Conservation (phyloP, 2,329 filamentous ascomycete genomes). For the Alternaria gaisen region DNA sequence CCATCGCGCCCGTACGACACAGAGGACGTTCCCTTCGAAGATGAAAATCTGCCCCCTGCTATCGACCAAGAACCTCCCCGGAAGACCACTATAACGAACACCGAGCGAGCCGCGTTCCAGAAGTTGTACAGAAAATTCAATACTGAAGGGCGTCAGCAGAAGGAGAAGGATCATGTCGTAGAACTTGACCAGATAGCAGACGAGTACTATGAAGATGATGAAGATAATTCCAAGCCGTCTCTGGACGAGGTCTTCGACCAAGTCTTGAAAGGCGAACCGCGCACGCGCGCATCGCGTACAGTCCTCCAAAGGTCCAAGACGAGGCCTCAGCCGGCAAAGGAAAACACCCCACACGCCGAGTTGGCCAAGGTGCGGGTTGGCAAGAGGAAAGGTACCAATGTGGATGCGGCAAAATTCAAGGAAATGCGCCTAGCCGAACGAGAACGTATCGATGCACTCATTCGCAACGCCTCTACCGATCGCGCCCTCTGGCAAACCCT, state of each 20-base stretch:
- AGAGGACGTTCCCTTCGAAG: slow-evolving; percentile 28
- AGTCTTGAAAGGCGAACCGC: slow-evolving; percentile 29
- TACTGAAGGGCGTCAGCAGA: slow-evolving; percentile 27
- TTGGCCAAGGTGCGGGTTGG: slow-evolving; percentile 18
- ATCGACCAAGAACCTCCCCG: slow-evolving; percentile 28
- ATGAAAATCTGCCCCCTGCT: slow-evolving; percentile 25
- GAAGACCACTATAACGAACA: slow-evolving; percentile 47
- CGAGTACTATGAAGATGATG: slow-evolving; percentile 45
- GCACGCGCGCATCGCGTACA: slow-evolving; percentile 3
- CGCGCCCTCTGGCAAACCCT: slow-evolving; percentile 72
- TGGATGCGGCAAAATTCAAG: slow-evolving; percentile 25
- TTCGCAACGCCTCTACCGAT: slow-evolving; percentile 68
- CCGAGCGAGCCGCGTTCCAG: slow-evolving; percentile 48
- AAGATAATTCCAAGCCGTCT: slow-evolving; percentile 24
- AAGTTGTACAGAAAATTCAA: slow-evolving; percentile 45
- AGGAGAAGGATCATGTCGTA: slow-evolving; percentile 22
- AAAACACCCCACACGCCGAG: slow-evolving; percentile 6
- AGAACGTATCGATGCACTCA: slow-evolving; percentile 61
- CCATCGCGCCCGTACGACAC: slow-evolving; percentile 24
- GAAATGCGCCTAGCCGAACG: slow-evolving; percentile 53
- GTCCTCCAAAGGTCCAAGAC: slow-evolving; percentile 12
- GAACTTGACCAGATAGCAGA: slow-evolving; percentile 43
- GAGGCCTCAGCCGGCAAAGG: neutral
- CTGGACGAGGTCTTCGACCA: slow-evolving; percentile 47
- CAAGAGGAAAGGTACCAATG: slow-evolving; percentile 6